phyloP scores from a whole-genome alignment of 805 yeast genomes.

The Saturnispora mendoncae region DNA sequence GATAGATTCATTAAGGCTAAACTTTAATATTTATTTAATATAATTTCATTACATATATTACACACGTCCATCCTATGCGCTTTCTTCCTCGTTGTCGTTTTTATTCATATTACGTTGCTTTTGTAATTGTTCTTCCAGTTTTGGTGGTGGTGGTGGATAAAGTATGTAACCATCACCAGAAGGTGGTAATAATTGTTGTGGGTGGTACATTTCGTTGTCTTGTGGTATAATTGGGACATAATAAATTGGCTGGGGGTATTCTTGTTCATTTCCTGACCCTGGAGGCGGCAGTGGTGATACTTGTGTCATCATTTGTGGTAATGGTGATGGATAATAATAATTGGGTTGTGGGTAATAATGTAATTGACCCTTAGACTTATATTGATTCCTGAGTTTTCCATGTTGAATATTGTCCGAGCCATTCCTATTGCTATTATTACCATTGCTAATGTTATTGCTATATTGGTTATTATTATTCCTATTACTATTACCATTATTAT shows the following conservation, averaged over 20 bases:
- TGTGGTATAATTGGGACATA: not conserved
- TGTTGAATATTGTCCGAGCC: too few species aligned
- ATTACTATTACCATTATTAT: conserved; percentile 12
- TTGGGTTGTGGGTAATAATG: conserved; percentile 3
- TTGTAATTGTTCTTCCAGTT: not conserved
- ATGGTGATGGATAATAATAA: conserved; percentile 4
- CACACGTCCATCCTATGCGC: not conserved
- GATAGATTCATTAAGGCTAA: conserved; percentile 44
- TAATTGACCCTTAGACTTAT: not conserved
- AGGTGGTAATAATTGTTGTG: not conserved
- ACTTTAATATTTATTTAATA: too few species aligned
- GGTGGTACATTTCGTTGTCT: not conserved
- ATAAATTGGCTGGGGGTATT: conserved; percentile 4
- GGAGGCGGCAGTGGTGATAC: not conserved
- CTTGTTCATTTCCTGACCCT: not conserved
- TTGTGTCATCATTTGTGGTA: conserved; percentile 6
- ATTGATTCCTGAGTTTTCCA: not conserved
- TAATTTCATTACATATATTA: too few species aligned
- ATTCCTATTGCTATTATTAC: too few species aligned
- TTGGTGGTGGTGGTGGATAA: not conserved
- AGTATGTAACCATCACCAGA: not conserved
- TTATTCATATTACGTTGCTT: too few species aligned
- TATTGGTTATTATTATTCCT: not conserved
- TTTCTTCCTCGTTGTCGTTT: not conserved
- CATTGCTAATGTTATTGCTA: not conserved